Conservation (phyloP, 169 alveolate genomes). For the Perkinsus chesapeaki region DNA sequence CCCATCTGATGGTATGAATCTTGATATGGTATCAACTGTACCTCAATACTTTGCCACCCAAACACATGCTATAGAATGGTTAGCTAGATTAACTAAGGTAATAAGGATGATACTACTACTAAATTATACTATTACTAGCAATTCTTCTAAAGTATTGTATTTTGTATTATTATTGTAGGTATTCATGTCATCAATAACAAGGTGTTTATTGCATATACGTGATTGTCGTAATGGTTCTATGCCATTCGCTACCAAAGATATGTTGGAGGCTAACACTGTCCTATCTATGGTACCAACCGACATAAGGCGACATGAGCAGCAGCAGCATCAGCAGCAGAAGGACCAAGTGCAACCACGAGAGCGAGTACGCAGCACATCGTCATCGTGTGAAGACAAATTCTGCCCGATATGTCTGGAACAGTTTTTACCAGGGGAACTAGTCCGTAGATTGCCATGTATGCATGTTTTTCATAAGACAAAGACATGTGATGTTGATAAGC, state of each 20-base stretch:
- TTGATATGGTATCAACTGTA: not conserved
- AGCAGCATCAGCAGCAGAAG: not conserved
- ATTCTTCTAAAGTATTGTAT: no score
- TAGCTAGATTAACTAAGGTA: not conserved
- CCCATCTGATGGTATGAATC: not conserved
- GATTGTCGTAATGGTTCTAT: not conserved
- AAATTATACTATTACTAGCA: not conserved
- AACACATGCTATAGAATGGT: not conserved
- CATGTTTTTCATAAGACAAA: not conserved
- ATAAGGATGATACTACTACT: not conserved
- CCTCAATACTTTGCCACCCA: not conserved
- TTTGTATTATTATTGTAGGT: no score
- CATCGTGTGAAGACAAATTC: not conserved
- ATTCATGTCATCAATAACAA: not conserved
- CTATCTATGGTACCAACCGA: not conserved
- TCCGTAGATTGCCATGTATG: not conserved
- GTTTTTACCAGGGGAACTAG: not conserved
- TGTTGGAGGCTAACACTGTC: not conserved
- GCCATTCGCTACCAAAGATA: not conserved
- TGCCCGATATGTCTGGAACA: not conserved
- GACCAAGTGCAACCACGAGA: no score
- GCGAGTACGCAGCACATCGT: not conserved
- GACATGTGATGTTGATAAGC: not conserved
- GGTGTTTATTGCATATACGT: not conserved
- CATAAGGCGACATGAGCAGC: not conserved